These are phyloP conservation scores for Trichoderma harzianum DNA, from an alignment of 2,329 filamentous ascomycete species.

Conservation along the genomic window DNA sequence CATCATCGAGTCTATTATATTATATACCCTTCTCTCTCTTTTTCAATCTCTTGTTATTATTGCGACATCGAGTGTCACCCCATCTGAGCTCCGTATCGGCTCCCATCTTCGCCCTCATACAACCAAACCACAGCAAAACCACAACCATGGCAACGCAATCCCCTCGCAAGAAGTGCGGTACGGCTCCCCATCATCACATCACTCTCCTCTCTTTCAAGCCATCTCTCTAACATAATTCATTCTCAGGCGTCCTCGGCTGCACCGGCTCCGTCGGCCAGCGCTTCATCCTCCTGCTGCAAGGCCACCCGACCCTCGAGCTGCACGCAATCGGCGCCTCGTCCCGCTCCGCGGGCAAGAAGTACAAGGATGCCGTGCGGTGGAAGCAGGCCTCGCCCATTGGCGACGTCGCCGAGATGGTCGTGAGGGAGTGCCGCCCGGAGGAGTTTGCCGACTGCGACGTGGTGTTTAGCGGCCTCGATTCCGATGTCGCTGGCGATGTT, in stretches of 20 bases:
- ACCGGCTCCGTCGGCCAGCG: slow-evolving; percentile 12
- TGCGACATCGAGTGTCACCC: neutral
- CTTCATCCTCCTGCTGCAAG: slow-evolving; percentile 11
- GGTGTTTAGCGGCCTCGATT: slow-evolving; percentile 11
- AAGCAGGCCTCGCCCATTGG: neutral
- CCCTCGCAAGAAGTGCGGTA: slow-evolving; percentile 56
- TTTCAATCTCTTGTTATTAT: neutral
- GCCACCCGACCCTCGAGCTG: slow-evolving; percentile 3
- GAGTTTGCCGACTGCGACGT: slow-evolving; percentile 10
- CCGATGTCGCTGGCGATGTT: slow-evolving; percentile 10
- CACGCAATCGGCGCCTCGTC: slow-evolving; percentile 12
- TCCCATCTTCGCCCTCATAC: neutral
- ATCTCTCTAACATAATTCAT: neutral
- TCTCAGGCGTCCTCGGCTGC: slow-evolving; percentile 39
- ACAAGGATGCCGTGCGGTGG: slow-evolving; percentile 10
- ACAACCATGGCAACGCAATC: slow-evolving; percentile 34
- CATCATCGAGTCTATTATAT: neutral
- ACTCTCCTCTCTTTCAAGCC: neutral
- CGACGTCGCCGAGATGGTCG: slow-evolving; percentile 6
- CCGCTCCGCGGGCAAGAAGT: slow-evolving; percentile 8
- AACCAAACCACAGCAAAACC: neutral
- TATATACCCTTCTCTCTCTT: neutral
- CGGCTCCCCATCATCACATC: slow-evolving; percentile 24
- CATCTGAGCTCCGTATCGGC: neutral
- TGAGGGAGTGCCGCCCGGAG: slow-evolving; percentile 1